A percentile compares a stretch with the other conserved stretches of the same genome.
Conservation (phyloP, 371 early-diverging fungal species). For the Apophysomyces variabilis region DNA sequence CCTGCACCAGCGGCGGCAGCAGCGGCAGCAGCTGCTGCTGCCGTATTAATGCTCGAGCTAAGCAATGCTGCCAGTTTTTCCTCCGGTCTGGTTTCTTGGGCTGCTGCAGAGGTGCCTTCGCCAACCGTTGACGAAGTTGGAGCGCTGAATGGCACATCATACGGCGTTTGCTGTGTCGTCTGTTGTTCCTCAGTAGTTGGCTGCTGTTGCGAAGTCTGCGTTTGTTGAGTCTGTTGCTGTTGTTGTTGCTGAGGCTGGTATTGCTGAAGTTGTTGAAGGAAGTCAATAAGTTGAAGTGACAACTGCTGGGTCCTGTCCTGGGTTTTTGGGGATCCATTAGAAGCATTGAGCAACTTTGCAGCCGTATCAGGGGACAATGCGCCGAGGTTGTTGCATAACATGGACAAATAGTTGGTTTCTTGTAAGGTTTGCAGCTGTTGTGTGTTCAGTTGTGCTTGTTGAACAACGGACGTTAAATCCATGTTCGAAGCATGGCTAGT, state of each 20-base stretch:
- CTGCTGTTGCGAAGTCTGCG: neutral
- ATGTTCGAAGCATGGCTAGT: constrained; percentile 6
- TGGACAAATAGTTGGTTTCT: constrained; percentile 41
- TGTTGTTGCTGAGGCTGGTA: constrained; percentile 10
- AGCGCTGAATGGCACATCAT: constrained; percentile 3
- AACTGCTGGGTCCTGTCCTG: neutral
- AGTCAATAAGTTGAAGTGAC: constrained; percentile 2
- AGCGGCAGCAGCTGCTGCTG: neutral
- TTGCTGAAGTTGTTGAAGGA: constrained; percentile 1
- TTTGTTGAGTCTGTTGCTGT: neutral
- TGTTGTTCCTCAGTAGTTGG: neutral
- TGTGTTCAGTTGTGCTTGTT: constrained; percentile 19
- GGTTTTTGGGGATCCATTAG: constrained; percentile 5
- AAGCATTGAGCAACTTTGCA: constrained; percentile 5
- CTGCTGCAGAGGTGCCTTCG: neutral
- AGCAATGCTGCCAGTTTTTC: constrained; percentile 1
- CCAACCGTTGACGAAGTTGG: neutral
- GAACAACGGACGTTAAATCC: constrained; percentile 19
- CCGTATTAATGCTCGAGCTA: constrained; percentile 6
- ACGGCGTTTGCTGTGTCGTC: neutral
- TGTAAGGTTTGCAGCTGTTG: constrained; percentile 18
- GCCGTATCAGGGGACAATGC: constrained; percentile 31
- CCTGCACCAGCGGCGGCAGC: neutral
- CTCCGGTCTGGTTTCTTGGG: neutral
- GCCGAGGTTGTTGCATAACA: constrained; percentile 47